phyloP scores from a whole-genome alignment of 2,329 filamentous ascomycete species.

The Alternaria triticina region DNA sequence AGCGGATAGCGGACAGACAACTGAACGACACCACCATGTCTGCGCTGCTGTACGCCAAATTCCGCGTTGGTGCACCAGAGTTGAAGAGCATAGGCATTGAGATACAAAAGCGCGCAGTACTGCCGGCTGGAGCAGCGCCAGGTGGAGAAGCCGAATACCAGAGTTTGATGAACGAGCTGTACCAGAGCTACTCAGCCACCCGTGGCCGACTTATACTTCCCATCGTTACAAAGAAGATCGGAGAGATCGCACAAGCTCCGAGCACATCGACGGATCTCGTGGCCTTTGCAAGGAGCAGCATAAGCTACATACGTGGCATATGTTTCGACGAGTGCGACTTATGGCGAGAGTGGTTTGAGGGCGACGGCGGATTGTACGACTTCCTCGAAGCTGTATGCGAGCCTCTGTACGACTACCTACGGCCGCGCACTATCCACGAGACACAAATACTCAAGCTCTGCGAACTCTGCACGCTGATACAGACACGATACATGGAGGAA shows the following conservation, averaged over 20 bases:
- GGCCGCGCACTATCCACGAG: constrained; percentile 70
- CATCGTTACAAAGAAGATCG: constrained; percentile 67
- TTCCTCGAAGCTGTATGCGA: constrained; percentile 72
- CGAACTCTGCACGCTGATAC: constrained; percentile 69
- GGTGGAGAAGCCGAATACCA: constrained; percentile 69
- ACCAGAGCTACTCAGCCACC: constrained; percentile 67
- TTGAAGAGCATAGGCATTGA: constrained; percentile 70
- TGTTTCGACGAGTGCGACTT: constrained; percentile 72
- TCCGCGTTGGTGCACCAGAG: constrained; percentile 69
- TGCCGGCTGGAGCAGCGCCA: constrained; percentile 64
- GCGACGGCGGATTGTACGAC: constrained; percentile 67
- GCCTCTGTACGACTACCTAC: constrained; percentile 69
- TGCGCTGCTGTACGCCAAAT: constrained; percentile 73
- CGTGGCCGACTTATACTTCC: constrained; percentile 65
- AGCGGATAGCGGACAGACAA: constrained; percentile 69
- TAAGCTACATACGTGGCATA: constrained; percentile 69
- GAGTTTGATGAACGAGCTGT: constrained; percentile 69
- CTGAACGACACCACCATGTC: constrained; percentile 76
- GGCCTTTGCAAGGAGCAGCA: constrained; percentile 67
- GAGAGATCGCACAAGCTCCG: constrained; percentile 62
- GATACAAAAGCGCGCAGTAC: constrained; percentile 69
- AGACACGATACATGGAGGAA: constrained; percentile 67
- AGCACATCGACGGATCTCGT: constrained; percentile 69
- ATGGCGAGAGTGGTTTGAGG: constrained; percentile 71
- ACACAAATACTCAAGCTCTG: constrained; percentile 70